phyloP scores from a whole-genome alignment of 441 rosid genomes.

The Bruguiera hainesii region DNA sequence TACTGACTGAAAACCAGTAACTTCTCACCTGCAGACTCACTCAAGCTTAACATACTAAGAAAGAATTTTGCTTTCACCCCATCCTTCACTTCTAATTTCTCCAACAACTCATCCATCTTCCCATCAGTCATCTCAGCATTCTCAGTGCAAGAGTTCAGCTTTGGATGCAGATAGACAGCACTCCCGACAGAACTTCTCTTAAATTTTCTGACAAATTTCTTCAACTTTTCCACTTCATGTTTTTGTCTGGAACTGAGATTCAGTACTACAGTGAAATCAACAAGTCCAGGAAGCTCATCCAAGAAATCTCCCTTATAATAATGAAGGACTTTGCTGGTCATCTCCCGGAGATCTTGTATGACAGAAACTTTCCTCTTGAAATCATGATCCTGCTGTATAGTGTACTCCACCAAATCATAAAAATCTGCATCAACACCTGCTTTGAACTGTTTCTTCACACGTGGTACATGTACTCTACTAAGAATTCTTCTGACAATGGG shows the following conservation, averaged over 20 bases:
- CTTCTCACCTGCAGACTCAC: constrained; percentile 63
- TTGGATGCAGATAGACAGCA: constrained; percentile 47
- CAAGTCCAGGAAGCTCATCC: constrained; percentile 83
- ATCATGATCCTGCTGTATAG: constrained; percentile 48
- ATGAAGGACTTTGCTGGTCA: constrained; percentile 75
- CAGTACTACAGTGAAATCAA: constrained; percentile 69
- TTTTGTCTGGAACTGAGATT: constrained; percentile 53
- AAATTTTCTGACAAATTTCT: constrained; percentile 36
- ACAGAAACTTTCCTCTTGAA: constrained; percentile 49
- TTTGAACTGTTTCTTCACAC: constrained; percentile 41
- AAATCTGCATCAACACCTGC: constrained; percentile 42
- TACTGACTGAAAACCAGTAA: constrained; percentile 80
- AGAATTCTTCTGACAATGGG: constrained; percentile 48
- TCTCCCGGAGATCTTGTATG: constrained; percentile 73
- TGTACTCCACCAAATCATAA: constrained; percentile 63
- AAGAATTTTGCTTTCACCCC: constrained; percentile 81
- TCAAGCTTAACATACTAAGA: constrained; percentile 52
- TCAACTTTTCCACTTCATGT: constrained; percentile 42
- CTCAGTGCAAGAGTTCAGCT: constrained; percentile 26
- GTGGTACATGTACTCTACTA: constrained; percentile 55
- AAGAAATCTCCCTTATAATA: constrained; percentile 83
- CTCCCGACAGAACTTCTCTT: constrained; percentile 42
- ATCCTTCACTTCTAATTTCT: constrained; percentile 36
- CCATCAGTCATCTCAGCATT: constrained; percentile 29
- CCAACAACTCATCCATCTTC: constrained; percentile 41